phyloP scores from a whole-genome alignment of 768 basidiomycete species.

The Mycena filopes region DNA sequence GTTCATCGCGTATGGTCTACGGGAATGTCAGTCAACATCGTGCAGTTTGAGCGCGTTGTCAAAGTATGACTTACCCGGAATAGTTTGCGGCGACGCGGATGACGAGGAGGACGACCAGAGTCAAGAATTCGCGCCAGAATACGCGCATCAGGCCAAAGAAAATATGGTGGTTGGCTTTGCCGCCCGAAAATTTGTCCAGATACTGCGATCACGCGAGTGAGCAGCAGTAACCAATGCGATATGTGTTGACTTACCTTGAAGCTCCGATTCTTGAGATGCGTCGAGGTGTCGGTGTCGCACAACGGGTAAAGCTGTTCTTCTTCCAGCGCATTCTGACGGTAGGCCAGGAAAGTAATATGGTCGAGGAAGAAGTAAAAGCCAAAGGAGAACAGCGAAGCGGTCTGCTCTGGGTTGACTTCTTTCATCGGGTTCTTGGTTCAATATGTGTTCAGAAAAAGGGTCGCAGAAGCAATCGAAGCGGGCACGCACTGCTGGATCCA shows the following conservation, averaged over 20 bases:
- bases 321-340: conserved; percentile 52
- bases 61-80: conserved; percentile 28
- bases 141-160: conserved; percentile 58
- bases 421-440: background rate
- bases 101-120: conserved; percentile 33
- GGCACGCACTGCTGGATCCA: conserved; percentile 58
- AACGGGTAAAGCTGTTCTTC: conserved; percentile 70
- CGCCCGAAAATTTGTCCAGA: conserved; percentile 21
- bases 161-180: conserved; percentile 14
- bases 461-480: background rate
- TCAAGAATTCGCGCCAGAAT: conserved; percentile 40
- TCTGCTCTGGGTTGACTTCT: conserved; percentile 56
- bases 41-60: no score
- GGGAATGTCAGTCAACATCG: conserved; percentile 40
- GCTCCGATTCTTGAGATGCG: conserved; percentile 36
- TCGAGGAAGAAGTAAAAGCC: conserved; percentile 65
- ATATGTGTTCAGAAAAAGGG: background rate
- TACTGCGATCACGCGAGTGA: conserved; percentile 26
- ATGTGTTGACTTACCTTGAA: no score
- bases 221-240: conserved; percentile 19
- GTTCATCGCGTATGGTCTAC: conserved; percentile 54
- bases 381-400: conserved; percentile 55
- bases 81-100: conserved; percentile 3
- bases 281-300: conserved; percentile 62
- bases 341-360: conserved; percentile 55